Base-by-base conservation (phyloP, 2,329 filamentous ascomycete genomes). In the Metarhizium anisopliae region DNA sequence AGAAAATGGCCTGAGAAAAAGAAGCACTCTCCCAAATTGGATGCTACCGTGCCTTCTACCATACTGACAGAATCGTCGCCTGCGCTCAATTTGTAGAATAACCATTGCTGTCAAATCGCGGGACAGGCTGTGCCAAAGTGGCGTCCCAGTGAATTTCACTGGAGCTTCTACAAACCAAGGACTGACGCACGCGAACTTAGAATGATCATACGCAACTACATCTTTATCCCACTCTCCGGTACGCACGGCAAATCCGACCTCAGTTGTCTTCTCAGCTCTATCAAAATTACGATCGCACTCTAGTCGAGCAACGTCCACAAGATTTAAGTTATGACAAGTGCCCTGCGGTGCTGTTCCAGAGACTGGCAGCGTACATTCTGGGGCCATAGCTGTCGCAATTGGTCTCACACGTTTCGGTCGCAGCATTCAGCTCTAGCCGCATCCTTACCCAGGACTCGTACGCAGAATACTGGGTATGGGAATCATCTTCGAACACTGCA, bases 401-500 rank as follows among this genome's bases (percentile, higher is more conserved):
- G 45, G 20, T 20, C 18, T 30, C 51, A 20, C 35, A 13, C 49
- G 6, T 42, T 47, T 56, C 55, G 47, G 51, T 29, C 6, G 7
- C 57, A 51, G 45, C 55, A 38, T 14, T 20, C 30, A 16, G 29
- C 36, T 36, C 25, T 13, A 47, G 30, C 42, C 29, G 29, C 20
- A 18, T n/a, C 32, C 11, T 40, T 16, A n/a, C 35, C 30, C 16
- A 51, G 7, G 20, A 3, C 25, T 18, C 20, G 6, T 14, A 16
- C 6, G 32, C n/a, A 4, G 30, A n/a, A 35, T 42, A 14, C 4
- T 14, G 11, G 3, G 16, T 45, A 45, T 18, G 53, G n/a, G 13
- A 18, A 32, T 18, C 53, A 47, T 51, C 20, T 43, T 50, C 57
- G 50, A 20, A 36, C 47, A n/a, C 35, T 64, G 1, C 63, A 67